Evolutionary conservation across 352 stramenopile genomes (phyloP), one percentile per base, ranked within the genome.

Genomic region (Thalassiosira livingstoniorum): DNA sequence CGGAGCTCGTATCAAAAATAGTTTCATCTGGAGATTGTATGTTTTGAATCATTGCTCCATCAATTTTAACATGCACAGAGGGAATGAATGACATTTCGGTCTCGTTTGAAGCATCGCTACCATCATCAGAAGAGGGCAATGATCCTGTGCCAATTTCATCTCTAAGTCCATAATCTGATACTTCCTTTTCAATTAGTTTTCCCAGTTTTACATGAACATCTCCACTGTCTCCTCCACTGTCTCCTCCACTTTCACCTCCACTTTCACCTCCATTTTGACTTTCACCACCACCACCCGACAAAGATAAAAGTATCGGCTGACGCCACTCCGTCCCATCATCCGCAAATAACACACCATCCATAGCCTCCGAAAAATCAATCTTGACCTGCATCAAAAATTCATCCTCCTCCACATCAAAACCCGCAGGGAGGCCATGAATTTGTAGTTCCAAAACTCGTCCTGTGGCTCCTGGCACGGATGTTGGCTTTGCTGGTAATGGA

Each of bases 1-100:
- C 35, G 2, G 76, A 82, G 61, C 82, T 88, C 18, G 80, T 90
- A 57, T 91, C 86, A 76, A 81, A 90, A 70, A 82, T 72, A 27
- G 5, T 62, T 45, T 75, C 4, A 23, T 60, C 62, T 13, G 60
- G 69, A 47, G 60, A 66, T 35, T 72, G 25, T 53, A 78, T 62
- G 64, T 68, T 69, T 57, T 65, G 23, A 27, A 87, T 68, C 27
- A 79, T 53, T 13, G 83, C 86, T 35, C 82, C 86, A 72, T 91
- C 86, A 11, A 91, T 54, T 75, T 90, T 45, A 18, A 87, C 51
- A 13, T 81, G 68, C 45, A 75, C 13, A 13, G 61, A 74, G 25
- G 86, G 86, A 53, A 78, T 64, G n/a, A 82, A 76, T 11, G 1
- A 29, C 4, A 34, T 55, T 13, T 54, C 47, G 21, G 60, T 35